A percentile compares a stretch with the other conserved stretches of the same genome.
phyloP scores from a whole-genome alignment of 257 asterid species.

The Gentiana straminea region DNA sequence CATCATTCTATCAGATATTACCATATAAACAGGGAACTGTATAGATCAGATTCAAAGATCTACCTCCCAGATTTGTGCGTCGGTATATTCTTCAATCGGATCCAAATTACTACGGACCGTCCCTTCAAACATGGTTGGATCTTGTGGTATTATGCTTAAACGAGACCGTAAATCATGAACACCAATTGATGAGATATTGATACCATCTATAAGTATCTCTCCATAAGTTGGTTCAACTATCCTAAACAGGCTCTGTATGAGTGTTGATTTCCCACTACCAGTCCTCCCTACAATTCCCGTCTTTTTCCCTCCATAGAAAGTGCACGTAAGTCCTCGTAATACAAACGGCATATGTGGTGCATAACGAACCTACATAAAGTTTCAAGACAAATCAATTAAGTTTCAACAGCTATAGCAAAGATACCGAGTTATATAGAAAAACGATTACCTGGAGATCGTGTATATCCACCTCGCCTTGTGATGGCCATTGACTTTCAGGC shows the following conservation, averaged over 20 bases:
- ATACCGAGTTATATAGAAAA: background rate
- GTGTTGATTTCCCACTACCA: conserved; percentile 95
- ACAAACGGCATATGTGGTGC: conserved; percentile 91
- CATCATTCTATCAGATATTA: background rate
- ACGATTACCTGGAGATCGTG: conserved; percentile 63
- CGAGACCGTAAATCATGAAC: conserved; percentile 73
- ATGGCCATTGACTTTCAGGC: conserved; percentile 61
- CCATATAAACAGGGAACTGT: background rate
- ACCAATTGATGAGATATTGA: conserved; percentile 52
- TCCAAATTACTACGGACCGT: conserved; percentile 72
- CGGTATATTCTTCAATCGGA: conserved; percentile 73
- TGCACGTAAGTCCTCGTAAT: conserved; percentile 72
- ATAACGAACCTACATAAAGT: conserved; percentile 54
- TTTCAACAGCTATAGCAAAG: background rate
- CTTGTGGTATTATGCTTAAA: conserved; percentile 92
- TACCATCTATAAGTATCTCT: conserved; percentile 52
- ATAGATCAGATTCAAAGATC: conserved; percentile 4
- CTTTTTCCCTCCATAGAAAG: conserved; percentile 67
- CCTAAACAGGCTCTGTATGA: conserved; percentile 84
- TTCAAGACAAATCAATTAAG: background rate
- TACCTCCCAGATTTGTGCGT: conserved; percentile 94
- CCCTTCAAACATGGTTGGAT: conserved; percentile 98
- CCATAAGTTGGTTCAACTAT: conserved; percentile 77
- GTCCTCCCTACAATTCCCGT: conserved; percentile 94
- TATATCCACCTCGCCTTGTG: conserved; percentile 54